These are phyloP conservation scores for Fragaria vesca DNA, from an alignment of 306 rosid genomes.

Conservation along the genomic window DNA sequence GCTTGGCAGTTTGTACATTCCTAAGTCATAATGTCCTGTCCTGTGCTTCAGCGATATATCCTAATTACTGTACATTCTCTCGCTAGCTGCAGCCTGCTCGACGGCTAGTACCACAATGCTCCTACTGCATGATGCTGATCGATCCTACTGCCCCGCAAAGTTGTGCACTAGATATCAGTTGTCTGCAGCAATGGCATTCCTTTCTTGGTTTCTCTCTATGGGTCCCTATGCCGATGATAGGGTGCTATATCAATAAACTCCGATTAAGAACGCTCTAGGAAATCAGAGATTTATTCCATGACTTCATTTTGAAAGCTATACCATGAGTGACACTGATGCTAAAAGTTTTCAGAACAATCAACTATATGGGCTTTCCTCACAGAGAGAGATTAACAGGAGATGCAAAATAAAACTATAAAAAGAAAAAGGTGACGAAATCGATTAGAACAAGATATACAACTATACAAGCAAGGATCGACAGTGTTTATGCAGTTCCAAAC, in stretches of 20 bases:
- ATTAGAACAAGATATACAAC: neutral
- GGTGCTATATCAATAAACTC: too few species aligned
- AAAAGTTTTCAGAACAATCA: neutral
- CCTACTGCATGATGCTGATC: slow-evolving; percentile 39
- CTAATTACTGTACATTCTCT: slow-evolving; percentile 15
- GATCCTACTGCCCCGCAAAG: slow-evolving; percentile 46
- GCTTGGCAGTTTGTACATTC: neutral
- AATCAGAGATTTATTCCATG: neutral
- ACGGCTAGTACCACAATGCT: slow-evolving; percentile 63
- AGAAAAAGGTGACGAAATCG: slow-evolving; percentile 6
- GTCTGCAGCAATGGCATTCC: slow-evolving; percentile 87
- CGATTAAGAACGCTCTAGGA: neutral
- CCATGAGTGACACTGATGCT: neutral
- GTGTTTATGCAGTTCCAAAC: slow-evolving; percentile 13
- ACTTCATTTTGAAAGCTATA: neutral
- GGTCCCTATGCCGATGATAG: slow-evolving; percentile 37
- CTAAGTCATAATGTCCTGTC: neutral
- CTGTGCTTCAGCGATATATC: neutral
- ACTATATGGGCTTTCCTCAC: slow-evolving; percentile 2
- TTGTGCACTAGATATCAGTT: slow-evolving; percentile 70
- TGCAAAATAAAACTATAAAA: neutral
- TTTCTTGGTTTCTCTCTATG: slow-evolving; percentile 75
- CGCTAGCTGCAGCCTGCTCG: slow-evolving; percentile 81
- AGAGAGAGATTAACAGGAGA: neutral
- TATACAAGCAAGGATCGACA: slow-evolving; percentile 6